These are phyloP conservation scores for Talaromyces verruculosus DNA, from an alignment of 2,329 filamentous ascomycete species.

Conservation along the genomic window DNA sequence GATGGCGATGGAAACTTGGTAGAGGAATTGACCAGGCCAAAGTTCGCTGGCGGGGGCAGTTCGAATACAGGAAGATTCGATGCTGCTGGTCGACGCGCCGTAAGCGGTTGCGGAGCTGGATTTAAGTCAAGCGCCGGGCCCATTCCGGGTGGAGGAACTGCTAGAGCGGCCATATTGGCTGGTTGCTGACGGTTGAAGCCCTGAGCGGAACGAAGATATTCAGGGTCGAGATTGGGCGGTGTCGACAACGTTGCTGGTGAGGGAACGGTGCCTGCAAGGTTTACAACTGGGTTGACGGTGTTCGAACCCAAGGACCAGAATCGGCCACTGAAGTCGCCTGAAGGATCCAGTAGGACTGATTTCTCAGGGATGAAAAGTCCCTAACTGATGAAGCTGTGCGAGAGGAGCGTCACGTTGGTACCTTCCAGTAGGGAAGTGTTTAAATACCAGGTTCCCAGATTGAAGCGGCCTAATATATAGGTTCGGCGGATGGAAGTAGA, in stretches of 20 bases:
- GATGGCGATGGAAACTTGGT: conserved; percentile 52
- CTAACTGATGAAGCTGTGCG: conserved; percentile 27
- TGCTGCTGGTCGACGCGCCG: conserved; percentile 68
- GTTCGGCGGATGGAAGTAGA: background rate
- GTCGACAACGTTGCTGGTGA: conserved; percentile 26
- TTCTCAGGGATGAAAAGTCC: conserved; percentile 24
- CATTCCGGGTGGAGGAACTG: conserved; percentile 62
- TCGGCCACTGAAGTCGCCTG: conserved; percentile 49
- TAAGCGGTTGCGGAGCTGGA: conserved; percentile 64
- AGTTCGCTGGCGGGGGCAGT: conserved; percentile 59
- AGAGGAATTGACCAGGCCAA: conserved; percentile 46
- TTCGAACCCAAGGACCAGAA: conserved; percentile 48
- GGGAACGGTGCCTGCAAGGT: conserved; percentile 28
- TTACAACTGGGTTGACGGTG: conserved; percentile 30
- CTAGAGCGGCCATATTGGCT: conserved; percentile 62
- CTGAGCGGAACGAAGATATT: conserved; percentile 39
- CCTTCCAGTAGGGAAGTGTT: conserved; percentile 17
- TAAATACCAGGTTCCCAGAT: conserved; percentile 7
- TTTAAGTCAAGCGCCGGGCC: conserved; percentile 60
- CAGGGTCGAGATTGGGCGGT: conserved; percentile 41
- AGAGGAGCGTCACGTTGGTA: conserved; percentile 8
- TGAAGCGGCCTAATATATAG: background rate
- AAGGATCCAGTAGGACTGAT: conserved; percentile 50
- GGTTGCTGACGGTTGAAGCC: conserved; percentile 41
- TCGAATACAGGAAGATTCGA: conserved; percentile 68